Evolutionary conservation across 2,329 filamentous ascomycete genomes (phyloP), one percentile per base, ranked within the genome.

Genomic region (Penicillium sp.): DNA sequence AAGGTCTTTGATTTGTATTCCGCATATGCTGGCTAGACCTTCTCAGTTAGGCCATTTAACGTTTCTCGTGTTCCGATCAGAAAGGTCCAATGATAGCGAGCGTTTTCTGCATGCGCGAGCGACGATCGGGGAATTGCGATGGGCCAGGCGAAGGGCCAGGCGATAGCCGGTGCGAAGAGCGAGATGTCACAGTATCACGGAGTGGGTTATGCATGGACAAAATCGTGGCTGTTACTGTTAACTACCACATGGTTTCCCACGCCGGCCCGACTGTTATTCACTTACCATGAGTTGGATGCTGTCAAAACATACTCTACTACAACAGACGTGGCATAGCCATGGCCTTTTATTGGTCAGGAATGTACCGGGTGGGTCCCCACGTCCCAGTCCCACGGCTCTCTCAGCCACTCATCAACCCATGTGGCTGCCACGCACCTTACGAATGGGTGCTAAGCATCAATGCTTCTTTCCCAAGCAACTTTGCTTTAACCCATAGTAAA

Each of bases 161-260:
- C 14, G 21, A 34, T 3, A 13, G n/a, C 48, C 56, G 56, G 58
- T 33, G 40, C 19, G 58, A 61, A 61, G 58, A 34, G 53, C 58
- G 58, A 48, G 19, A 19, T 37, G 34, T 37, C 34, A 37, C 34
- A 19, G 34, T 19, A 1, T 13, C 34, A 37, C 18, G 10, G 34
- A 21, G 33, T 36, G n/a, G n/a, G 9, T 36, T 7, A 5, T 36
- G 14, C 5, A 18, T 16, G 33, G 33, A 10, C 3, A 36, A 36
- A 18, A 9, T 36, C 33, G 33, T 36, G 33, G 33, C 14, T 18
- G 33, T 36, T 36, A 18, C 16, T 18, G 9, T 14, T 16, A 36
- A 36, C 9, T 9, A 3, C 33, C 33, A 36, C 33, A 36, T 36
- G 33, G 14, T 6, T 6, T 18, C 9, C 6, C 14, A 36, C 33